phyloP scores from a whole-genome alignment of 352 stramenopile genomes.

The Globisporangium viniferum region DNA sequence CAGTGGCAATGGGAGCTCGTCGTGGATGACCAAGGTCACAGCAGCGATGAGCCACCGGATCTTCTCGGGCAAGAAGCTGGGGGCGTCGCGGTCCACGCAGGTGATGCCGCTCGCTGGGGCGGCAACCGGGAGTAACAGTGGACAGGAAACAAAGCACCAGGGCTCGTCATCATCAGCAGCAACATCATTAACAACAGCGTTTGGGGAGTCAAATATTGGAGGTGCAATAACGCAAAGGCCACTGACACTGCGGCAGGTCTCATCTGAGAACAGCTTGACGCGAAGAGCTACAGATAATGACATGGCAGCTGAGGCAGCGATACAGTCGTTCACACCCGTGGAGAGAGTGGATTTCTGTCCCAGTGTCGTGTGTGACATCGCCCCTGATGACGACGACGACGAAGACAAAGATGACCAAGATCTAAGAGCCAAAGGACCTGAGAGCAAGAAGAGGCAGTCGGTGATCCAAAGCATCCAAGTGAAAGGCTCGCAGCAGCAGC shows the following conservation, averaged over 20 bases:
- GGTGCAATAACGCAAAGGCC: neutral
- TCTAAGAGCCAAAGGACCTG: neutral
- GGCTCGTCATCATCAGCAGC: neutral
- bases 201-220: neutral
- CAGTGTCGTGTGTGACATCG: constrained; percentile 36
- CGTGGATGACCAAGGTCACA: constrained; percentile 70
- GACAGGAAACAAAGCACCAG: neutral
- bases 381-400: constrained; percentile 19
- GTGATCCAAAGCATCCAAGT: constrained; percentile 13
- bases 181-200: neutral
- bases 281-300: neutral
- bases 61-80: constrained; percentile 51
- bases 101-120: constrained; percentile 40
- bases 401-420: neutral
- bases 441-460: neutral
- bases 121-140: neutral
- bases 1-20: constrained; percentile 23
- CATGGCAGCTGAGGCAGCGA: neutral
- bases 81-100: constrained; percentile 53
- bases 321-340: constrained; percentile 9
- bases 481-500: neutral
- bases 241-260: constrained; percentile 21
- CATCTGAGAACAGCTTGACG: constrained; percentile 27
- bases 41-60: constrained; percentile 59
- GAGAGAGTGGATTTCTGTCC: constrained; percentile 22